These are phyloP conservation scores for Termitomyces heimii DNA, from an alignment of 768 basidiomycete genomes.

Conservation along the genomic window DNA sequence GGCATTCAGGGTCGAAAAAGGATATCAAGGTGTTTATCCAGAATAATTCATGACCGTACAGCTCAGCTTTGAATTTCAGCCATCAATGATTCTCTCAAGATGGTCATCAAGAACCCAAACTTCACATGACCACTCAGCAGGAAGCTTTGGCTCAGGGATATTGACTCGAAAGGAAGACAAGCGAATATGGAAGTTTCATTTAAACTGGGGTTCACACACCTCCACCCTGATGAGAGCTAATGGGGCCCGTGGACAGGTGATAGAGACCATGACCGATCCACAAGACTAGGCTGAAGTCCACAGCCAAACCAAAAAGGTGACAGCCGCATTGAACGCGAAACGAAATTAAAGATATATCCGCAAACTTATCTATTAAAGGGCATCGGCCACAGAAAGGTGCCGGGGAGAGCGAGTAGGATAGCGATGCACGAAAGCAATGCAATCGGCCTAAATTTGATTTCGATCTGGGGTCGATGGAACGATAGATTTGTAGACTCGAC, in stretches of 20 bases:
- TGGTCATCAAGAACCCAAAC: neutral
- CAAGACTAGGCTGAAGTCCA: neutral
- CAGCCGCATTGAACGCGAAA: neutral
- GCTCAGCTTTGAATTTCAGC: neutral
- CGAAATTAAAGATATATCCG: neutral
- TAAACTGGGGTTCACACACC: neutral
- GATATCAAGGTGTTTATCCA: neutral
- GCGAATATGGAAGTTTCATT: neutral
- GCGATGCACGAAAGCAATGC: neutral
- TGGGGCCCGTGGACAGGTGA: neutral
- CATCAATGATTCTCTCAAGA: neutral
- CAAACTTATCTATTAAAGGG: neutral
- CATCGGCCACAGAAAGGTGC: neutral
- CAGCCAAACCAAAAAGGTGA: neutral
- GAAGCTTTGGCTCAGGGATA: neutral
- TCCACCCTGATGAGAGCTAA: neutral
- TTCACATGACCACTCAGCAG: neutral
- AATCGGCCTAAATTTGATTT: neutral
- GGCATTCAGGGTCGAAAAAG: neutral
- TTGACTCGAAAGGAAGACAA: neutral
- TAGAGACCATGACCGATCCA: neutral
- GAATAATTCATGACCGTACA: neutral
- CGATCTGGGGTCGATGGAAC: neutral
- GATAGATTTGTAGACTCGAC: neutral
- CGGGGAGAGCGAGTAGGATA: neutral